Conservation (phyloP, 371 early-diverging fungal genomes). For the Mucor lusitanicus region DNA sequence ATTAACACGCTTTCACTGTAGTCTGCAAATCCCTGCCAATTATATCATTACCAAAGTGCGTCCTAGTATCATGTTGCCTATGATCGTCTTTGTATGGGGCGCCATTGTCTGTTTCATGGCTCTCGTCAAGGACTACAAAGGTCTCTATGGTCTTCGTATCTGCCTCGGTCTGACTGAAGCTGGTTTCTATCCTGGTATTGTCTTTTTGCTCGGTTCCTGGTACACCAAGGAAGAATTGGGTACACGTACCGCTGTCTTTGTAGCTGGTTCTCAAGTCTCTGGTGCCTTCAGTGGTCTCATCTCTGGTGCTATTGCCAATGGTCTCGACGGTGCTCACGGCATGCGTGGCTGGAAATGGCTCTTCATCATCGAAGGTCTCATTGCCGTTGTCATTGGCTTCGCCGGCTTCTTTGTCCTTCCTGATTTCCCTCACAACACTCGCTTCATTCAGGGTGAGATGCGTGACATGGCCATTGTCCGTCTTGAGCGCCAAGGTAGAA, state of each 20-base stretch:
- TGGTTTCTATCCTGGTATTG: conserved; percentile 76
- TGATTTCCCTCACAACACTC: conserved; percentile 54
- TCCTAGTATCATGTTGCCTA: conserved; percentile 59
- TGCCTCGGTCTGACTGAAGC: conserved; percentile 70
- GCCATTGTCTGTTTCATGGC: conserved; percentile 63
- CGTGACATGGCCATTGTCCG: conserved; percentile 51
- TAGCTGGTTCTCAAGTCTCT: conserved; percentile 60
- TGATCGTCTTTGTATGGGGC: conserved; percentile 68
- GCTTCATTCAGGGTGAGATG: conserved; percentile 53
- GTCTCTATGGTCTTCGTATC: conserved; percentile 61
- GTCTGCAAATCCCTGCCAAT: conserved; percentile 52
- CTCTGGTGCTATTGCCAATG: conserved; percentile 40
- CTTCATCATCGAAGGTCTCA: conserved; percentile 58
- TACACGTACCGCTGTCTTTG: conserved; percentile 72
- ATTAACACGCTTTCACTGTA: background rate
- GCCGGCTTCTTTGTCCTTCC: conserved; percentile 55
- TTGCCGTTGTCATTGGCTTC: conserved; percentile 48
- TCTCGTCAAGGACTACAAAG: conserved; percentile 41
- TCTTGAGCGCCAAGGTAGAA: conserved; percentile 45
- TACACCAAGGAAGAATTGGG: conserved; percentile 77
- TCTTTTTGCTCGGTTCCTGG: conserved; percentile 76
- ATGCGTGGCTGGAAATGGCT: conserved; percentile 66
- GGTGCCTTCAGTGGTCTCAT: conserved; percentile 72
- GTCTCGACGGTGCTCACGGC: conserved; percentile 44
- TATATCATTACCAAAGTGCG: conserved; percentile 51